A percentile compares a stretch with the other conserved stretches of the same genome.
Evolutionary conservation across 1,284 basidiomycete species (phyloP).

Genomic region (Stygiomarasmius scandens): DNA sequence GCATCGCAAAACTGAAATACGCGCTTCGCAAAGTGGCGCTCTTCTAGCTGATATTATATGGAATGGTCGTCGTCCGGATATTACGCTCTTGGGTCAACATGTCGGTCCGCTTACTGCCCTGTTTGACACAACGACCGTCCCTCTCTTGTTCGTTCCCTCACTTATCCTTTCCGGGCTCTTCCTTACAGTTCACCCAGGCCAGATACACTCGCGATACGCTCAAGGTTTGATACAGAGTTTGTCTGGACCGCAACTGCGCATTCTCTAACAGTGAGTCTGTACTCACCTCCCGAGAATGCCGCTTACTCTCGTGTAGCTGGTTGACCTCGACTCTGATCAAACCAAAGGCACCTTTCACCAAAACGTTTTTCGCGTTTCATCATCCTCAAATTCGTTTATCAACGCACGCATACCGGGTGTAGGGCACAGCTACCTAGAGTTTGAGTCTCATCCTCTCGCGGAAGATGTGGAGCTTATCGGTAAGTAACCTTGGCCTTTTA

Average conservation of each 20-base stretch:
- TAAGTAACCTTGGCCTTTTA: slow-evolving; percentile 23
- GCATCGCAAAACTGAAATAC: slow-evolving; percentile 33
- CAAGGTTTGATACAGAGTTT: slow-evolving; percentile 56
- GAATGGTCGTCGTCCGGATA: slow-evolving; percentile 52
- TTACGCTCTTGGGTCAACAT: slow-evolving; percentile 46
- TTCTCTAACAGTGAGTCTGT: slow-evolving; percentile 44
- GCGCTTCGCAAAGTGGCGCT: slow-evolving; percentile 36
- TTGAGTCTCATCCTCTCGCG: slow-evolving; percentile 41
- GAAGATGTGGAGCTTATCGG: slow-evolving; percentile 53
- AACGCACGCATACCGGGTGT: slow-evolving; percentile 43
- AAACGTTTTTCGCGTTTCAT: slow-evolving; percentile 40
- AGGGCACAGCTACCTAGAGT: slow-evolving; percentile 50
- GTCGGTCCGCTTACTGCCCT: slow-evolving; percentile 45
- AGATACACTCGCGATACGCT: slow-evolving; percentile 55
- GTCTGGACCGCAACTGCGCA: slow-evolving; percentile 54
- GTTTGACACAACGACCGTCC: slow-evolving; percentile 49
- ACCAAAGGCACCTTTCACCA: slow-evolving; percentile 51
- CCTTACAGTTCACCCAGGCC: slow-evolving; percentile 33
- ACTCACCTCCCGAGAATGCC: background rate
- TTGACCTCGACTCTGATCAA: slow-evolving; percentile 48
- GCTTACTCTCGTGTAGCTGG: slow-evolving; percentile 34
- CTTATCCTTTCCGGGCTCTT: slow-evolving; percentile 7
- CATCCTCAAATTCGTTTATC: slow-evolving; percentile 29
- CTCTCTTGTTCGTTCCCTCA: slow-evolving; percentile 44
- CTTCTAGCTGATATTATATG: slow-evolving; percentile 44